Evolutionary conservation across 345 rosid genomes (phyloP).

Genomic region (Adansonia digitata): DNA sequence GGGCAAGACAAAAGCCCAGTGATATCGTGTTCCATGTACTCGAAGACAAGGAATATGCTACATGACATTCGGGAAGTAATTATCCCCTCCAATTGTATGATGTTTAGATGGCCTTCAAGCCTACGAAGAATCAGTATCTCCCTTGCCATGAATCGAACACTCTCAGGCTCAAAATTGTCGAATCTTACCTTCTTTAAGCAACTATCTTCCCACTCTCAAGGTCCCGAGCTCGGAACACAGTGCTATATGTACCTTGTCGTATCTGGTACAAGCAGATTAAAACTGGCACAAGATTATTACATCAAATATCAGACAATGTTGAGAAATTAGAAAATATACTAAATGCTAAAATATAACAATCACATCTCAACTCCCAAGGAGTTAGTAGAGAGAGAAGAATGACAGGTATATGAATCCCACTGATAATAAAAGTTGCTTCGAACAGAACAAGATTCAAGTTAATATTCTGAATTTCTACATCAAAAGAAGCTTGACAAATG

Average conservation of each 20-base stretch:
- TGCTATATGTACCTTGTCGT: conserved; percentile 96
- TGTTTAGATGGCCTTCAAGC: conserved; percentile 86
- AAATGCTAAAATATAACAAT: not conserved
- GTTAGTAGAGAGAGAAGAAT: not conserved
- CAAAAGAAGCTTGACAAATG: not conserved
- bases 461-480: not conserved
- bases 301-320: not conserved
- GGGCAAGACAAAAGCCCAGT: conserved; percentile 57
- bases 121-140: conserved; percentile 87
- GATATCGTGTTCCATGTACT: conserved; percentile 98
- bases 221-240: conserved; percentile 84
- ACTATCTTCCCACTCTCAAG: conserved; percentile 72
- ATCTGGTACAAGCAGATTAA: conserved; percentile 42
- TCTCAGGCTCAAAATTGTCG: conserved; percentile 97
- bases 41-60: conserved; percentile 85
- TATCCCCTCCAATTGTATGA: conserved; percentile 83
- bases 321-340: not conserved
- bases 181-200: conserved; percentile 94
- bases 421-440: not conserved
- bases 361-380: not conserved
- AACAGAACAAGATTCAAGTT: not conserved
- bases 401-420: not conserved
- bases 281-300: conserved; percentile 1
- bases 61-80: conserved; percentile 81
- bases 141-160: conserved; percentile 97